These are phyloP conservation scores for Colletotrichum agaves DNA, from an alignment of 2,329 filamentous ascomycete species.

Conservation along the genomic window DNA sequence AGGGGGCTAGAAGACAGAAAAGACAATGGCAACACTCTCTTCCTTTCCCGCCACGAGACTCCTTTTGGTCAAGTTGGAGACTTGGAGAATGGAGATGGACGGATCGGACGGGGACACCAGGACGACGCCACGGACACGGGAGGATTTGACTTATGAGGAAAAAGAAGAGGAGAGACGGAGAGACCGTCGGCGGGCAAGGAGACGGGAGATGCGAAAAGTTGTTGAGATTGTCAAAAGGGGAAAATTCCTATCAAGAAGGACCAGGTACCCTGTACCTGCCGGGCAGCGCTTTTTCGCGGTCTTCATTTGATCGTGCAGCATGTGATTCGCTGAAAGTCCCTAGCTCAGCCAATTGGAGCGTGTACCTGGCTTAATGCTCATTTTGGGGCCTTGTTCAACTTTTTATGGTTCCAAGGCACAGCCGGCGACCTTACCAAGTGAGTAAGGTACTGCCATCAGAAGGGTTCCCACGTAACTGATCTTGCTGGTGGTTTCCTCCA, in stretches of 20 bases:
- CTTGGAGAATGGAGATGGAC: slow-evolving; percentile 22
- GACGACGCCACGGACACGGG: slow-evolving; percentile 31
- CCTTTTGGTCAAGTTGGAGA: slow-evolving; percentile 22
- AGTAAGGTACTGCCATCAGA: slow-evolving; percentile 1
- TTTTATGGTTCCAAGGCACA: slow-evolving; percentile 24
- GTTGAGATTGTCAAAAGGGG: slow-evolving; percentile 40
- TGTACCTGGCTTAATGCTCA: slow-evolving; percentile 32
- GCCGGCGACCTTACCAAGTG: not conserved
- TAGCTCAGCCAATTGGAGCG: slow-evolving; percentile 19
- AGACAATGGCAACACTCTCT: slow-evolving; percentile 40
- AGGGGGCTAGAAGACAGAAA: not conserved
- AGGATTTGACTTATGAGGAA: slow-evolving; percentile 36
- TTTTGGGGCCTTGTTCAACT: slow-evolving; percentile 25
- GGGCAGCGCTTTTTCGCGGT: slow-evolving; percentile 15
- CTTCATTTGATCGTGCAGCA: slow-evolving; percentile 38
- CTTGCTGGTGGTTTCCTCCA: not conserved
- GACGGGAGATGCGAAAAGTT: slow-evolving; percentile 37
- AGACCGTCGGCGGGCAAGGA: slow-evolving; percentile 22
- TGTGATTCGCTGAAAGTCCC: slow-evolving; percentile 33
- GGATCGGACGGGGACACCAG: slow-evolving; percentile 34
- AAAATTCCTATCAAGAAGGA: slow-evolving; percentile 38
- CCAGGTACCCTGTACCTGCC: slow-evolving; percentile 37
- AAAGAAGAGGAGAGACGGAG: slow-evolving; percentile 27
- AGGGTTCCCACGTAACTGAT: slow-evolving; percentile 1
- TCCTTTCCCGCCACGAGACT: slow-evolving; percentile 29